Conservation (phyloP, 495 filamentous ascomycete genomes). For the Corynascus novoguineensis region DNA sequence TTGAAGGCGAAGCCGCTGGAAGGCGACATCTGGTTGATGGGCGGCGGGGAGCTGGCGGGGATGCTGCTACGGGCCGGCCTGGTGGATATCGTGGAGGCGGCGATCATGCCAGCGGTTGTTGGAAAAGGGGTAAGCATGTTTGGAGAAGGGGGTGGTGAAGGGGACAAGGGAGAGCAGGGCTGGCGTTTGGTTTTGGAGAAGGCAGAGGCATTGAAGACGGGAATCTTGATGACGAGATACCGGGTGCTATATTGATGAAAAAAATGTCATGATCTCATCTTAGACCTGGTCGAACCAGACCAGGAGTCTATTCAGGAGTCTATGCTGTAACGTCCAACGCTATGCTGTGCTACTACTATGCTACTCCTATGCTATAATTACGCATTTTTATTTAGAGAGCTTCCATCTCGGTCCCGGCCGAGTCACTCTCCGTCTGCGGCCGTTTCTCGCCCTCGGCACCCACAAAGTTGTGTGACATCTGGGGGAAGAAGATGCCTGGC, state of each 20-base stretch:
- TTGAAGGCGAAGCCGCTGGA: not conserved
- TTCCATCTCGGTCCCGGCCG: slow-evolving; percentile 5
- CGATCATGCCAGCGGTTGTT: slow-evolving; percentile 21
- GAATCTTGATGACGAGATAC: slow-evolving; percentile 19
- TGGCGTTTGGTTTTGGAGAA: slow-evolving; percentile 11
- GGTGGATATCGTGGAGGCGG: slow-evolving; percentile 20
- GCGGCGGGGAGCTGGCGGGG: slow-evolving; percentile 17
- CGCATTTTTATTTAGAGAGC: not conserved
- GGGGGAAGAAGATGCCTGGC: slow-evolving; percentile 39
- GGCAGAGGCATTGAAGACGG: slow-evolving; percentile 4
- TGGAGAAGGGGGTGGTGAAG: not conserved
- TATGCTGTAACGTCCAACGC: not conserved
- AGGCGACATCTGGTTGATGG: slow-evolving; percentile 23
- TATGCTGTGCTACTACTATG: not conserved
- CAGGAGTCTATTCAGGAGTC: not conserved
- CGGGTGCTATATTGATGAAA: slow-evolving; percentile 8
- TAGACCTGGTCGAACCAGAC: not conserved
- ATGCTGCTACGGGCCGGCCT: slow-evolving; percentile 7
- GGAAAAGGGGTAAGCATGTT: slow-evolving; percentile 12
- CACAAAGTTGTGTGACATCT: slow-evolving; percentile 26
- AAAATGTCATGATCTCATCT: not conserved
- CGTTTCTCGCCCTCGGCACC: not conserved
- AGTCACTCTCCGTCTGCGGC: slow-evolving; percentile 12
- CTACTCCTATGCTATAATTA: not conserved
- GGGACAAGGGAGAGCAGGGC: not conserved